Conservation (phyloP, 176 grass and related monocot species). For the Oryza glumipatula region DNA sequence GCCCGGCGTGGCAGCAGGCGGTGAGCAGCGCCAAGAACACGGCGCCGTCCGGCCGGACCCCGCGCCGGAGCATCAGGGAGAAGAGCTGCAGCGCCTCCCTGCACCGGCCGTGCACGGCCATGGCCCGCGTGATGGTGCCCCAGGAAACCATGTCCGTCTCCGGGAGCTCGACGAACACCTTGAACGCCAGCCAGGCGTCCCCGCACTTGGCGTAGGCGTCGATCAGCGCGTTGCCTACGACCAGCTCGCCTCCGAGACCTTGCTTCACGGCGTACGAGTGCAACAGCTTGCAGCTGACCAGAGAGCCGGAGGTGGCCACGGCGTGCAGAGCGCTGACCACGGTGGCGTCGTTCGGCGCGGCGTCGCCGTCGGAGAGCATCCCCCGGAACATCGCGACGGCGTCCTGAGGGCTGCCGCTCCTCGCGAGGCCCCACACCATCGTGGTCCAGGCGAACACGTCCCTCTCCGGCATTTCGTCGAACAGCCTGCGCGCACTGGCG, state of each 20-base stretch:
- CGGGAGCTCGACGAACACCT: slow-evolving; percentile 43
- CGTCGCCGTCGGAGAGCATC: slow-evolving; percentile 30
- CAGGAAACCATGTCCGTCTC: slow-evolving; percentile 58
- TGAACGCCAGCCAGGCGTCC: slow-evolving; percentile 40
- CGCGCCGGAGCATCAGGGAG: slow-evolving; percentile 49
- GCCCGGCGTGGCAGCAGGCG: slow-evolving; percentile 51
- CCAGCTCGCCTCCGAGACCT: slow-evolving; percentile 16
- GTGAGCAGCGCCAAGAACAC: slow-evolving; percentile 61
- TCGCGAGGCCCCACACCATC: slow-evolving; percentile 52
- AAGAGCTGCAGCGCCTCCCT: slow-evolving; percentile 55
- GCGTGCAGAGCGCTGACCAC: slow-evolving; percentile 50
- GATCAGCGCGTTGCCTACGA: slow-evolving; percentile 56
- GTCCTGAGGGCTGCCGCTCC: slow-evolving; percentile 34
- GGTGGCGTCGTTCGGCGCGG: slow-evolving; percentile 48
- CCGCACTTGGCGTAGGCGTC: slow-evolving; percentile 62
- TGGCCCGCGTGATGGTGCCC: slow-evolving; percentile 51
- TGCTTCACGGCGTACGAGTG: slow-evolving; percentile 45
- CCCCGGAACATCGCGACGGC: slow-evolving; percentile 40
- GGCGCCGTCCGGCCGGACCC: slow-evolving; percentile 47
- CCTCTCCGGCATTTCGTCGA: slow-evolving; percentile 53
- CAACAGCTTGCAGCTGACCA: slow-evolving; percentile 34
- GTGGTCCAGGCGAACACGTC: slow-evolving; percentile 59
- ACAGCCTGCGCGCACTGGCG: slow-evolving; percentile 40
- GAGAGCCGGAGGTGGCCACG: slow-evolving; percentile 30
- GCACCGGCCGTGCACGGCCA: slow-evolving; percentile 55